Base-by-base conservation (phyloP, 2,329 filamentous ascomycete species). In the Fusarium haematococcum region DNA sequence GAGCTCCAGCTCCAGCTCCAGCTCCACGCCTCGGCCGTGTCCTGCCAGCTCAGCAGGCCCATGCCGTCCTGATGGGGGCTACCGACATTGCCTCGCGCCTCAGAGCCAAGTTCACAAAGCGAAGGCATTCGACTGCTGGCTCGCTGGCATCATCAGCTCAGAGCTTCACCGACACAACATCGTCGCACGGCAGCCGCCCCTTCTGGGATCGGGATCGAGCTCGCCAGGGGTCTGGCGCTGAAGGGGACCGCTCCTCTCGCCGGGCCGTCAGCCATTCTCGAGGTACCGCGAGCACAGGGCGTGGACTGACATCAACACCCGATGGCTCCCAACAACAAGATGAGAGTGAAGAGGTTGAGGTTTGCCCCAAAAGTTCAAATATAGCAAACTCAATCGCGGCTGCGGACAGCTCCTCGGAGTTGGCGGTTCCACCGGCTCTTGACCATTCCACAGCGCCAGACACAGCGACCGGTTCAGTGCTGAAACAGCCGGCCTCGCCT, bases 71-170 rank as follows among this genome's bases (percentile, higher is more conserved):
- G 64, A 87, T 87, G 86, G 85, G 84, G 68, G 75, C 76, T 63
- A 75, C 78, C 41, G 85, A 87, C 72, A 78, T 88, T 66, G 84
- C 81, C 76, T 83, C 86, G 71, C 86, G 85, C 72, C 82, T 88
- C 77, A 84, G 84, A 79, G 85, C 85, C 76, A 86, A 83, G 71
- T 84, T 88, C 69, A 80, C 84, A 64, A 80, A 85, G 50, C 76
- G 80, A 69, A 82, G 85, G 73, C 82, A 85, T 67, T 87, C 86
- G 64, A 79, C 81, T 37, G 75, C 81, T 33, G 80, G 81, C 54
- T 83, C 84, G 43, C 74, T 84, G 67, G 75, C 80, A 35, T 83
- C 84, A 61, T 81, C 81, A 61, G 81, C 74, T 63, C 77, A 73
- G 74, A 73, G 79, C 72, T 52, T 65, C 45, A 67, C 73, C 56